These are phyloP conservation scores for Pyracantha coccinea DNA, from an alignment of 331 rosid genomes.

Conservation along the genomic window DNA sequence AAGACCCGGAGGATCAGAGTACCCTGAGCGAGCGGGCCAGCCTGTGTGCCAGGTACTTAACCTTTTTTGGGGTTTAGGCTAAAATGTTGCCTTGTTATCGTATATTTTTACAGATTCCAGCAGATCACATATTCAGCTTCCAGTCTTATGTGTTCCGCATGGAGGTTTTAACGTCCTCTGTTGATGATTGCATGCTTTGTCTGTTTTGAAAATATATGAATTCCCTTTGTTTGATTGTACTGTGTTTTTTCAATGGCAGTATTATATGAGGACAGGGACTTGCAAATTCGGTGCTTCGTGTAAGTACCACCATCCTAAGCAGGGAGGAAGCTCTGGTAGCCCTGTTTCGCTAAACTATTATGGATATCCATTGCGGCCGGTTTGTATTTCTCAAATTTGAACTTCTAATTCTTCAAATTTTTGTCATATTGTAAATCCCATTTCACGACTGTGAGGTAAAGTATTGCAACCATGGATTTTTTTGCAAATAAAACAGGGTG, in stretches of 20 bases:
- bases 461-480: conserved; percentile 11
- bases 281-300: conserved; percentile 93
- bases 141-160: conserved; percentile 5
- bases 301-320: conserved; percentile 95
- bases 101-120: conserved; percentile 7
- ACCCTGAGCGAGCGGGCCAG: conserved; percentile 87
- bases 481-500: conserved; percentile 84
- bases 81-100: conserved; percentile 17
- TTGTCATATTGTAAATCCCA: conserved; percentile 10
- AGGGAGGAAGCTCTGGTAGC: conserved; percentile 45
- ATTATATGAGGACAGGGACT: conserved; percentile 74
- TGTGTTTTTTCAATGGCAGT: conserved; percentile 52
- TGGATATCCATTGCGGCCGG: conserved; percentile 89
- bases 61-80: conserved; percentile 8
- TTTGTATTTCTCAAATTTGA: conserved; percentile 30
- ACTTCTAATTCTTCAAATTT: background rate
- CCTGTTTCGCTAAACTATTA: conserved; percentile 55
- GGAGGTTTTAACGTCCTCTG: conserved; percentile 13
- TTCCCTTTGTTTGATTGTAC: conserved; percentile 19
- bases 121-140: background rate
- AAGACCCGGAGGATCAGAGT: conserved; percentile 59
- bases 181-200: conserved; percentile 7
- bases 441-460: conserved; percentile 6
- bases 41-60: conserved; percentile 81
- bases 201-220: background rate